Evolutionary conservation across 1,139 yeast genomes (phyloP), one percentile per base, ranked within the genome.

Genomic region (Lodderomyces oxycetoniae): DNA sequence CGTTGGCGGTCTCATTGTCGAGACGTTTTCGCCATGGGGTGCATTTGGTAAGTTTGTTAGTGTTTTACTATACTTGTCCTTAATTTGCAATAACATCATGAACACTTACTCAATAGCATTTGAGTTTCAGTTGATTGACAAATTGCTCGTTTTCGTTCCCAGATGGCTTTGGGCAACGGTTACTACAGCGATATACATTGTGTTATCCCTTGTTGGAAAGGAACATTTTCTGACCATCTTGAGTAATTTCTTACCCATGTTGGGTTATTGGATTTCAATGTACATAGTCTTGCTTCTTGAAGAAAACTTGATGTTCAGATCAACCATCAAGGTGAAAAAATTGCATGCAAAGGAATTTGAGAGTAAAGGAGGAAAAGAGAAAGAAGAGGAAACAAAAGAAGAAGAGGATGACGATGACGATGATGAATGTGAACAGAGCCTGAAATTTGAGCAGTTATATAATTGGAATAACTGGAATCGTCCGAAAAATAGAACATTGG

Each of bases 181-280:
- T 2, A 68, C 83, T 21, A 83, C 89, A 4, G 75, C 67, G 1
- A 61, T 84, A 14, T 81, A 79, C 47, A 64, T 85, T 46, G 77
- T 82, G 1, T 71, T 83, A 52, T 80, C 91, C 1, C 52, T 82
- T 34, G 91, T 77, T 9, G 96, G 96, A 8, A 71, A 85, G 48
- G 65, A 83, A 54, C 77, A 79, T 47, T 83, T 88, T 53, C 70
- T 88, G 31, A 69, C 78, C 3, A 86, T 87, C 42, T 64, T 88
- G 50, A 77, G 88, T n/a, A 88, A 87, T 50, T 88, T 88, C 62
- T 65, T 88, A 46, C 96, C 96, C 6, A 87, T 88, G 96, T 75
- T 88, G 40, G 95, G 95, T 1, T 88, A 88, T 59, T 88, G 96
- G 96, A 74, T 85, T 35, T 78, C 91, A 35, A 85, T 88, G 63